These are phyloP conservation scores for Fragaria iinumae DNA, from an alignment of 306 rosid species.

Conservation along the genomic window DNA sequence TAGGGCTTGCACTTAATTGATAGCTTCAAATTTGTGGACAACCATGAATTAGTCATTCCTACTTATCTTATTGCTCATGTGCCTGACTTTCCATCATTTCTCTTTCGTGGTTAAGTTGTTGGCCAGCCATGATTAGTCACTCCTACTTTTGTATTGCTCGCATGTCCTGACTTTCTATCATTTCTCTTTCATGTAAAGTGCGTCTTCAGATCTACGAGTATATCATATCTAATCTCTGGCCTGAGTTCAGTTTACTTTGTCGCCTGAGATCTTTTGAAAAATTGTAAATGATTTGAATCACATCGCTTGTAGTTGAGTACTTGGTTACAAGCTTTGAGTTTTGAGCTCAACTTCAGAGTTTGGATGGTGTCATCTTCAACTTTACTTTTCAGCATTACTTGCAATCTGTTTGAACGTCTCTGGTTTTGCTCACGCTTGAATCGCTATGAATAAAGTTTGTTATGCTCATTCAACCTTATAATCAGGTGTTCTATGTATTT, in stretches of 20 bases:
- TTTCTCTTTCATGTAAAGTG: not conserved
- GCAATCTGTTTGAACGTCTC: not conserved
- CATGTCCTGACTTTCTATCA: not conserved
- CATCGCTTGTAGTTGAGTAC: constrained; percentile 10
- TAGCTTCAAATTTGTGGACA: constrained; percentile 55
- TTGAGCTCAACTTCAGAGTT: constrained; percentile 11
- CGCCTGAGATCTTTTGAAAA: not conserved
- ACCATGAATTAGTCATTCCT: constrained; percentile 37
- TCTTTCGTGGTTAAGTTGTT: constrained; percentile 29
- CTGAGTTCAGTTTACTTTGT: constrained; percentile 1
- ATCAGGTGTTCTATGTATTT: not conserved
- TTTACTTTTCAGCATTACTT: not conserved
- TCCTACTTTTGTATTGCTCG: constrained; percentile 32
- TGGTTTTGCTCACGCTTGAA: not conserved
- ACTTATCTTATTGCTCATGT: constrained; percentile 17
- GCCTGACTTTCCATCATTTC: not conserved
- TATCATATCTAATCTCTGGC: constrained; percentile 5
- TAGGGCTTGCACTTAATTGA: constrained; percentile 27
- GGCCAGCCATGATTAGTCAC: constrained; percentile 42
- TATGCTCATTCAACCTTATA: not conserved
- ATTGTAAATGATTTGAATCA: constrained; percentile 20
- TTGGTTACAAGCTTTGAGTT: constrained; percentile 23
- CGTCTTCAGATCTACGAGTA: constrained; percentile 10
- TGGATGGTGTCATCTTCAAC: not conserved
- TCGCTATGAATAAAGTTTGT: not conserved